These are phyloP conservation scores for Penicillium lividum DNA, from an alignment of 495 filamentous ascomycete species.

Conservation along the genomic window DNA sequence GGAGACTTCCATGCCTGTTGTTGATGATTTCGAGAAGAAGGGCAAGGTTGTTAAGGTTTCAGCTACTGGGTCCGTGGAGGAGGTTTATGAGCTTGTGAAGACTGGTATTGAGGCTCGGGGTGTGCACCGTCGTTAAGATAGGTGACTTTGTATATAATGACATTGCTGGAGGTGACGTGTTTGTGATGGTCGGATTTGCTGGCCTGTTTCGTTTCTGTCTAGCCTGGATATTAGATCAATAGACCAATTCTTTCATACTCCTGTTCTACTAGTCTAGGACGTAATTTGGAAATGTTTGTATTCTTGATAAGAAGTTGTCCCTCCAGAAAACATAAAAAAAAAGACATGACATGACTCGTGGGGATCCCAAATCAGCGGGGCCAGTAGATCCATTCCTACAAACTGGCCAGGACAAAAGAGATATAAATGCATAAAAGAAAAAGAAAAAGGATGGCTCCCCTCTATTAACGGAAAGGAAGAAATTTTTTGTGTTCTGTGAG, in stretches of 20 bases:
- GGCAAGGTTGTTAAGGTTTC: slow-evolving; percentile 76
- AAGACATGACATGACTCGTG: slow-evolving; percentile 43
- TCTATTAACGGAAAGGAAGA: slow-evolving; percentile 31
- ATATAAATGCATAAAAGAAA: slow-evolving; percentile 26
- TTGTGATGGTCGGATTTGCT: neutral
- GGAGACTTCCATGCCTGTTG: slow-evolving; percentile 96
- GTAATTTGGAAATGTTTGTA: slow-evolving; percentile 23
- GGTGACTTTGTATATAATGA: slow-evolving; percentile 10
- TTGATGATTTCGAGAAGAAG: slow-evolving; percentile 76
- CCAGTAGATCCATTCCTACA: slow-evolving; percentile 29
- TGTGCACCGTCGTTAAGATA: slow-evolving; percentile 34
- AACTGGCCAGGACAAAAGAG: slow-evolving; percentile 25
- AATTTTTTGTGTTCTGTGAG: slow-evolving; percentile 28
- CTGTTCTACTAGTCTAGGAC: neutral
- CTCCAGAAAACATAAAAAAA: slow-evolving; percentile 31
- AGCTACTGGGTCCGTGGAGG: slow-evolving; percentile 65
- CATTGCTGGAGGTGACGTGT: neutral
- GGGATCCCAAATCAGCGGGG: slow-evolving; percentile 33
- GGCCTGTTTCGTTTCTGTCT: neutral
- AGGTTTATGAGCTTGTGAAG: slow-evolving; percentile 73
- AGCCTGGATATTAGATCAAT: neutral
- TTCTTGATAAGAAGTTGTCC: slow-evolving; percentile 25
- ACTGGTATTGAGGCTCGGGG: slow-evolving; percentile 50
- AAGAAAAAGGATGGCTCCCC: slow-evolving; percentile 20
- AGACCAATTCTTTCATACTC: neutral